Evolutionary conservation across 305 asterid species (phyloP).

Genomic region (Fraxinus greggii): DNA sequence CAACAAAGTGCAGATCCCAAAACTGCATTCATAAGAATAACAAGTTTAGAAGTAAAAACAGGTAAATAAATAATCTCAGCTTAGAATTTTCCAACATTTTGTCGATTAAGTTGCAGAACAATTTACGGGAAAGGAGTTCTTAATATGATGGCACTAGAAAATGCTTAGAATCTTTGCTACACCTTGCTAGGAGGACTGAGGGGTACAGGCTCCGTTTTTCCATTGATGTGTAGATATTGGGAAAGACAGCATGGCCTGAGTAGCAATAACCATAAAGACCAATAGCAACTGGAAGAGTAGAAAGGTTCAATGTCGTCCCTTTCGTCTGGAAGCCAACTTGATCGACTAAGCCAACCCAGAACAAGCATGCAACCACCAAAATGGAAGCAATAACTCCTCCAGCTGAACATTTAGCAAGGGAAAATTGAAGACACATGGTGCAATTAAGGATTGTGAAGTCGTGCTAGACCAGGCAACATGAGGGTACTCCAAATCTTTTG

Average conservation of each 20-base stretch:
- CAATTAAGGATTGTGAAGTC: neutral
- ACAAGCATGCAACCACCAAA: slow-evolving; percentile 69
- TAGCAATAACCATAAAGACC: slow-evolving; percentile 94
- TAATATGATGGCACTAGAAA: neutral
- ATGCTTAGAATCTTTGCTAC: neutral
- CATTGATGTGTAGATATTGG: slow-evolving; percentile 85
- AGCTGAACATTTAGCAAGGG: slow-evolving; percentile 39
- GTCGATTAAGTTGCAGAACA: neutral
- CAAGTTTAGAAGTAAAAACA: neutral
- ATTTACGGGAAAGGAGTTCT: neutral
- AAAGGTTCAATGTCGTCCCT: slow-evolving; percentile 57
- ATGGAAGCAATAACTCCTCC: slow-evolving; percentile 96
- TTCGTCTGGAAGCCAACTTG: slow-evolving; percentile 50
- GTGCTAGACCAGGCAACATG: neutral
- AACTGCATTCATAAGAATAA: slow-evolving; percentile 44
- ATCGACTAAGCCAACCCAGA: slow-evolving; percentile 88
- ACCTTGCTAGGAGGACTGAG: slow-evolving; percentile 74
- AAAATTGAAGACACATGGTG: neutral
- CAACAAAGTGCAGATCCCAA: slow-evolving; percentile 64
- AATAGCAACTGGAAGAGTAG: slow-evolving; percentile 85
- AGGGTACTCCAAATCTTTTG: neutral
- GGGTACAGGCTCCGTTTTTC: slow-evolving; percentile 73
- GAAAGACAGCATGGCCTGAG: slow-evolving; percentile 91
- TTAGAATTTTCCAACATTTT: neutral
- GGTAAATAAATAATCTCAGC: neutral